Conservation (phyloP, 78 protist genomes). For the Dictyostelium firmibasis region DNA sequence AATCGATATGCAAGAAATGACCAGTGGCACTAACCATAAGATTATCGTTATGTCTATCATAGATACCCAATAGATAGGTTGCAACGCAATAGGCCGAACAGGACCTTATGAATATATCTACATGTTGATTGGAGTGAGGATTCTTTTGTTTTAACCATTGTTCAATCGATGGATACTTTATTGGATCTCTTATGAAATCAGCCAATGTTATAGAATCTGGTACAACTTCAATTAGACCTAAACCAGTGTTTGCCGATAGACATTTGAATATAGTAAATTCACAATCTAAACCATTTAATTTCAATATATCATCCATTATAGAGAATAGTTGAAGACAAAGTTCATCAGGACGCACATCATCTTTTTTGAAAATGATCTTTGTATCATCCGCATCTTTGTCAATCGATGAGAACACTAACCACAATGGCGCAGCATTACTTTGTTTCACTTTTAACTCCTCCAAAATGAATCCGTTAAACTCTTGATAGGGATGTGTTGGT, state of each 20-base stretch:
- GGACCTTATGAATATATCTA: slow-evolving; percentile 76
- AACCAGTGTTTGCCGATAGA: slow-evolving; percentile 83
- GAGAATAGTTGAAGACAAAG: slow-evolving; percentile 94
- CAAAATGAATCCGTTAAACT: slow-evolving; percentile 33
- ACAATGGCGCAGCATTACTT: slow-evolving; percentile 89
- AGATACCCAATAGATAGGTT: slow-evolving; percentile 97
- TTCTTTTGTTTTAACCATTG: slow-evolving; percentile 84
- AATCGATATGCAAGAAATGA: slow-evolving; percentile 67
- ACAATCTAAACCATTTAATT: slow-evolving; percentile 85
- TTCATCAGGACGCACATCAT: slow-evolving; percentile 97
- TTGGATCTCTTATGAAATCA: slow-evolving; percentile 68
- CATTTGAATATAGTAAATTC: slow-evolving; percentile 85
- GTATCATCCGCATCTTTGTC: slow-evolving; percentile 50
- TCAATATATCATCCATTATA: slow-evolving; percentile 90
- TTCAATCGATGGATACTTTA: slow-evolving; percentile 34
- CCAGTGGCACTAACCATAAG: slow-evolving; percentile 92
- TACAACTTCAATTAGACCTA: slow-evolving; percentile 95
- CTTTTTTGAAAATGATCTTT: slow-evolving; percentile 91
- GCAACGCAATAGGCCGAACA: slow-evolving; percentile 97
- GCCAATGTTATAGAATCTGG: slow-evolving; percentile 90
- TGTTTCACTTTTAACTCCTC: slow-evolving; percentile 72
- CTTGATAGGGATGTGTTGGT: slow-evolving; percentile 50
- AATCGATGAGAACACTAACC: slow-evolving; percentile 92
- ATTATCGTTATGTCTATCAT: slow-evolving; percentile 98
- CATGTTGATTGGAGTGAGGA: slow-evolving; percentile 10